A percentile compares a stretch with the other conserved stretches of the same genome.
Evolutionary conservation across 257 asterid genomes (phyloP).

Genomic region (Parsonsia alboflavescens): DNA sequence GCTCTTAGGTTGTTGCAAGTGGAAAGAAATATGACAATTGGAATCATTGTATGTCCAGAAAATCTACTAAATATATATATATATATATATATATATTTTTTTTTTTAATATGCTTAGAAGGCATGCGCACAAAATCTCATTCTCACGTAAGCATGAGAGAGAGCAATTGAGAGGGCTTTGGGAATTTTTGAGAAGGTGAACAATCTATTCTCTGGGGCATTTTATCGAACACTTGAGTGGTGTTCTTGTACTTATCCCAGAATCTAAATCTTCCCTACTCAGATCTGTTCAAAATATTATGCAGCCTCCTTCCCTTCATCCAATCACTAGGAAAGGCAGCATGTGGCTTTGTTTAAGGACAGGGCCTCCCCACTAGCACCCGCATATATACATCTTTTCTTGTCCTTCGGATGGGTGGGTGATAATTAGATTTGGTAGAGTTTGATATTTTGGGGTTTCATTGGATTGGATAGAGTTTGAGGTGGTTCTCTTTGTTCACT

Average conservation of each 20-base stretch:
- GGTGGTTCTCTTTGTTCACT: neutral
- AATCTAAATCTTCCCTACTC: neutral
- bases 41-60: constrained; percentile 41
- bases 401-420: neutral
- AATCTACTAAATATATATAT: constrained; percentile 26
- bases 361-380: neutral
- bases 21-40: constrained; percentile 44
- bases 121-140: constrained; percentile 48
- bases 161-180: neutral
- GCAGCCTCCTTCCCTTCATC: neutral
- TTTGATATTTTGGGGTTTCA: neutral
- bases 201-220: neutral
- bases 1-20: constrained; percentile 46
- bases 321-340: neutral
- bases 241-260: neutral
- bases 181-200: neutral
- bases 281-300: neutral
- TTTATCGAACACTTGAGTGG: neutral
- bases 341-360: neutral
- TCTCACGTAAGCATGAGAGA: constrained; percentile 39
- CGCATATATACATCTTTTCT: neutral
- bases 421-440: neutral
- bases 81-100: constrained; percentile 8
- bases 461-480: neutral
- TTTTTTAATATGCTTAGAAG: constrained; percentile 24